Evolutionary conservation across 164 flowering plant genomes (phyloP).

Genomic region (Umbellularia californica): DNA sequence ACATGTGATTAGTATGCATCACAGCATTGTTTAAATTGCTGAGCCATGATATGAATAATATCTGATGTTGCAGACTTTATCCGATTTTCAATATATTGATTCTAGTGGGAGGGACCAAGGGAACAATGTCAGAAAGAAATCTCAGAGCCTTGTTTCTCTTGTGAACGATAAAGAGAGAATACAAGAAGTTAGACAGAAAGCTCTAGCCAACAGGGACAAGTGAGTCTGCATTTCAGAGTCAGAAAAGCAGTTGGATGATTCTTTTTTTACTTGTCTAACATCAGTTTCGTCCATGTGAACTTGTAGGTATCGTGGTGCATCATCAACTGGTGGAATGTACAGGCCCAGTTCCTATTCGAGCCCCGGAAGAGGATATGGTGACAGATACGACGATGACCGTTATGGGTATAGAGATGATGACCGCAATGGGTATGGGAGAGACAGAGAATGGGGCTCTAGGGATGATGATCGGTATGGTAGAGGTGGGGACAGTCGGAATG

Average conservation of each 20-base stretch:
- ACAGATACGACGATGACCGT: constrained; percentile 61
- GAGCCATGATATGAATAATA: neutral
- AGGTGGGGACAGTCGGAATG: constrained; percentile 67
- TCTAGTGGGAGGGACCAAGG: constrained; percentile 98
- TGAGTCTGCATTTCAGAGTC: constrained; percentile 35
- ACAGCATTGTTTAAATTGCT: neutral
- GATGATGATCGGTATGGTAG: constrained; percentile 74
- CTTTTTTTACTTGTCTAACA: neutral
- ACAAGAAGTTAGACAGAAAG: constrained; percentile 87
- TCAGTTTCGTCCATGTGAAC: neutral
- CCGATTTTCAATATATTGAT: constrained; percentile 94
- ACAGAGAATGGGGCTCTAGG: constrained; percentile 50
- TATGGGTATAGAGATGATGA: constrained; percentile 49
- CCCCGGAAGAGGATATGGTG: constrained; percentile 55
- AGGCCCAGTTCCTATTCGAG: constrained; percentile 53
- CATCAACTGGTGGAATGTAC: constrained; percentile 54
- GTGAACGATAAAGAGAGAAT: constrained; percentile 95
- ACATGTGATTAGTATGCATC: neutral
- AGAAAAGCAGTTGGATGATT: neutral
- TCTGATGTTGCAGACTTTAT: constrained; percentile 52
- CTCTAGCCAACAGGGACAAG: constrained; percentile 86
- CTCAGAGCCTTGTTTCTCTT: constrained; percentile 82
- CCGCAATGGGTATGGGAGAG: constrained; percentile 74
- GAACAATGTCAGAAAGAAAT: constrained; percentile 87
- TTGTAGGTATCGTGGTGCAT: constrained; percentile 55